Percentiles rank a stretch among this genome's conserved stretches.
Evolutionary conservation across 2,329 filamentous ascomycete species (phyloP).

Genomic region (Orbilia brochopaga): DNA sequence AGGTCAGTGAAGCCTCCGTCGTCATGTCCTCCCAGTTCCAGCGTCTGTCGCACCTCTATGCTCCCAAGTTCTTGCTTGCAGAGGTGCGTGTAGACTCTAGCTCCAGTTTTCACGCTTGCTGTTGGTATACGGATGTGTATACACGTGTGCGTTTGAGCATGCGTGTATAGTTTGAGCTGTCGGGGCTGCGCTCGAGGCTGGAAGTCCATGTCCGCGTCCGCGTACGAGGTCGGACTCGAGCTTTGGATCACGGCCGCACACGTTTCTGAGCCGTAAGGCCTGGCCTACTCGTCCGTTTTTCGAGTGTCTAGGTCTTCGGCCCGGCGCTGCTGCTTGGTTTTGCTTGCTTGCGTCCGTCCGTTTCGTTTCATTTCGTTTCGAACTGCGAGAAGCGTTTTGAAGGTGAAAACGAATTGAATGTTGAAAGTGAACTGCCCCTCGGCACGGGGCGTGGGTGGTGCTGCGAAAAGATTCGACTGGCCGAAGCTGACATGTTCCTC

Average conservation of each 20-base stretch:
- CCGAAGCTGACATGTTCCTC: slow-evolving; percentile 51
- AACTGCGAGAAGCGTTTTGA: slow-evolving; percentile 17
- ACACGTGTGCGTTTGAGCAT: slow-evolving; percentile 11
- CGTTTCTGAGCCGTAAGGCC: not conserved
- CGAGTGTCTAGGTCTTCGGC: too few species aligned
- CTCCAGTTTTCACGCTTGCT: slow-evolving; percentile 14
- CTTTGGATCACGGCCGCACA: not conserved
- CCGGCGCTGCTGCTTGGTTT: slow-evolving; percentile 8
- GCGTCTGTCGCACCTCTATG: slow-evolving; percentile 44
- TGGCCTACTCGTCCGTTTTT: not conserved
- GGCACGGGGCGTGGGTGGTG: slow-evolving; percentile 25
- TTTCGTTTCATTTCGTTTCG: slow-evolving; percentile 15
- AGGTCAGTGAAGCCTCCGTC: slow-evolving; percentile 63
- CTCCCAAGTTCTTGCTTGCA: slow-evolving; percentile 45
- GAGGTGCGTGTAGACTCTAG: slow-evolving; percentile 43
- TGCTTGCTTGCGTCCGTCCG: slow-evolving; percentile 18
- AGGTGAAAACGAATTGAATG: slow-evolving; percentile 41
- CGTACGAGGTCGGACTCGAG: not conserved
- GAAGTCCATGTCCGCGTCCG: not conserved
- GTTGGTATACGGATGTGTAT: not conserved
- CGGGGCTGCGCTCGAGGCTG: too few species aligned
- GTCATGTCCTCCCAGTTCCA: slow-evolving; percentile 35
- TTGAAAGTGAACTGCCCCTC: slow-evolving; percentile 44
- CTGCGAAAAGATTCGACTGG: slow-evolving; percentile 48
- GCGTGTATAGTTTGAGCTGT: not conserved